Conservation (phyloP, 345 rosid genomes). For the Reutealis trisperma region DNA sequence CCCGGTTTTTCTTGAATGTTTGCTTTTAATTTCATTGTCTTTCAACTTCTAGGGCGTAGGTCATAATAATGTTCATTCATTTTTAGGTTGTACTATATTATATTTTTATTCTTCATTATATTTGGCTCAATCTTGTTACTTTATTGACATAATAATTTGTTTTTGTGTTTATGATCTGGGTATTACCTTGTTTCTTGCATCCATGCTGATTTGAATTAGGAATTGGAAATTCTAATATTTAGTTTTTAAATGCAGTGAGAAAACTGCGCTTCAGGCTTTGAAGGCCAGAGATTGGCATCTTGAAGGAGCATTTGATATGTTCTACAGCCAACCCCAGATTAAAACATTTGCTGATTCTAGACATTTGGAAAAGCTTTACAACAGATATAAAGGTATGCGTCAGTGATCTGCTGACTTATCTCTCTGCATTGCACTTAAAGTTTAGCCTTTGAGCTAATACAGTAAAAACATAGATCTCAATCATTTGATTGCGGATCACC, state of each 20-base stretch:
- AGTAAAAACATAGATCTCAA: background rate
- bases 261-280: conserved; percentile 77
- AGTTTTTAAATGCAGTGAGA: conserved; percentile 61
- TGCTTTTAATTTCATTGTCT: background rate
- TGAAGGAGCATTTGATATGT: conserved; percentile 91
- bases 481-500: too few species aligned
- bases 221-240: background rate
- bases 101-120: background rate
- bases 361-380: conserved; percentile 92
- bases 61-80: background rate
- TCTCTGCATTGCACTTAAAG: background rate
- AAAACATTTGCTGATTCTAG: conserved; percentile 67
- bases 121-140: background rate
- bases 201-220: background rate
- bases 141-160: background rate
- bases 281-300: conserved; percentile 94
- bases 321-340: conserved; percentile 82
- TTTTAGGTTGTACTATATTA: background rate
- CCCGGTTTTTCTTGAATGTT: background rate
- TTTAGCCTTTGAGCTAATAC: background rate
- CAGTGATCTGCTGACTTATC: background rate
- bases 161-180: background rate
- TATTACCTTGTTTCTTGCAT: background rate
- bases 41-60: background rate
- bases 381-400: conserved; percentile 80